Percentiles rank a stretch among this genome's conserved stretches.
Conservation (phyloP, 306 rosid species). For the Begonia fuchsioides region DNA sequence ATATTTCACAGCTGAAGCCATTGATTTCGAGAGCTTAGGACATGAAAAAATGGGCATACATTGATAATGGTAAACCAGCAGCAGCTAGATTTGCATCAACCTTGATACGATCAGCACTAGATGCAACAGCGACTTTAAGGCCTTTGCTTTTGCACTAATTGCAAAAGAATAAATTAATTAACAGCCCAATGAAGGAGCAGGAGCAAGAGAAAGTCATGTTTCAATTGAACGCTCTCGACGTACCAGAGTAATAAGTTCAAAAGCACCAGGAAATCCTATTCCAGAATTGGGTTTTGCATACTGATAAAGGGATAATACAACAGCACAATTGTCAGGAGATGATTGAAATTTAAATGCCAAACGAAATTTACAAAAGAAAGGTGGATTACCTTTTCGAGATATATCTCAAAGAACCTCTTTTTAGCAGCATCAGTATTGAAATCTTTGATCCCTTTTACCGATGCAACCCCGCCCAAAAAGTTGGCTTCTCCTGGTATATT, state of each 20-base stretch:
- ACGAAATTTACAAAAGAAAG: background rate
- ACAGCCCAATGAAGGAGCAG: conserved; percentile 15
- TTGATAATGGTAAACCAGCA: conserved; percentile 66
- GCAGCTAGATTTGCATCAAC: conserved; percentile 94
- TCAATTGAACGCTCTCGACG: background rate
- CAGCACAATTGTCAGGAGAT: background rate
- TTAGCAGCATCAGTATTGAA: conserved; percentile 67
- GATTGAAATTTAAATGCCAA: background rate
- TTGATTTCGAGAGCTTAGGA: conserved; percentile 5
- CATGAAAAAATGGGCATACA: conserved; percentile 32
- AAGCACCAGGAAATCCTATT: conserved; percentile 94
- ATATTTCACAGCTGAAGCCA: too few relatives aligned
- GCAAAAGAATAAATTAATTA: conserved; percentile 9
- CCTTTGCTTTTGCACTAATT: conserved; percentile 78
- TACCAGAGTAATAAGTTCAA: conserved; percentile 87
- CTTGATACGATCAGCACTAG: conserved; percentile 96
- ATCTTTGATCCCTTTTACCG: conserved; percentile 66
- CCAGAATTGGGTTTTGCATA: conserved; percentile 92
- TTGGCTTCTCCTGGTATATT: conserved; percentile 68
- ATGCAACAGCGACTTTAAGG: conserved; percentile 97
- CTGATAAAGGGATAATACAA: conserved; percentile 16
- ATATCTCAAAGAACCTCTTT: conserved; percentile 81
- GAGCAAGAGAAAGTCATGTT: conserved; percentile 9
- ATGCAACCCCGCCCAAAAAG: conserved; percentile 93
- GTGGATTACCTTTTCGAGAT: conserved; percentile 57